phyloP scores from a whole-genome alignment of 2,329 filamentous ascomycete species.

The Ophiostoma ips region DNA sequence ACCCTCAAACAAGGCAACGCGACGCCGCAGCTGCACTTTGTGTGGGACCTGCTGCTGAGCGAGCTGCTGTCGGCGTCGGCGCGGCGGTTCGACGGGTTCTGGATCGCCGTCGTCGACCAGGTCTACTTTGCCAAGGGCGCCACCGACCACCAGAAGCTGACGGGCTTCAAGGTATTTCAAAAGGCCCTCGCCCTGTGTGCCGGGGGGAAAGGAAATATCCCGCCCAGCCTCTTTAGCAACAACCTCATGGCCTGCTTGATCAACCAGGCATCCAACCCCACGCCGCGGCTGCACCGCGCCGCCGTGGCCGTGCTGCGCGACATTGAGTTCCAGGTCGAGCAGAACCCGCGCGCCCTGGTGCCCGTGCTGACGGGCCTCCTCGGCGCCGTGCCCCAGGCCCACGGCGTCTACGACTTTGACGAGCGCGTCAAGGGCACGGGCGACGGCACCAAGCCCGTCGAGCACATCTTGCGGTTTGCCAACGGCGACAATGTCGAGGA shows the following conservation, averaged over 20 bases:
- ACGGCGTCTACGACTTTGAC: constrained; percentile 70
- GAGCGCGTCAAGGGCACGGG: constrained; percentile 50
- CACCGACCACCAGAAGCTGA: constrained; percentile 80
- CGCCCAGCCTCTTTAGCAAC: constrained; percentile 56
- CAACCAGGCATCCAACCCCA: constrained; percentile 66
- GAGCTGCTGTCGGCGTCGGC: constrained; percentile 15
- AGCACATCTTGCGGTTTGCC: constrained; percentile 52
- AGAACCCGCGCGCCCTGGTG: constrained; percentile 43
- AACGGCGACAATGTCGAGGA: constrained; percentile 40
- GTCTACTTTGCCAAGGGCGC: constrained; percentile 70
- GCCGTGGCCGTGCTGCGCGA: constrained; percentile 63
- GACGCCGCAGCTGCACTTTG: constrained; percentile 71
- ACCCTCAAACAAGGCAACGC: constrained; percentile 57
- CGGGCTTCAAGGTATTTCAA: constrained; percentile 78
- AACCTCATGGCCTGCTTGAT: constrained; percentile 72
- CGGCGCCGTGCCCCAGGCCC: constrained; percentile 28
- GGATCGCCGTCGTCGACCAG: constrained; percentile 55
- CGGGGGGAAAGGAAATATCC: constrained; percentile 28
- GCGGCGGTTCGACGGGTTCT: constrained; percentile 12
- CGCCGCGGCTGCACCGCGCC: constrained; percentile 66
- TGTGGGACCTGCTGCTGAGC: constrained; percentile 68
- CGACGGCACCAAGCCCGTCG: constrained; percentile 56
- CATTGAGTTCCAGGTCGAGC: constrained; percentile 50
- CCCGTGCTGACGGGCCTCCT: constrained; percentile 55
- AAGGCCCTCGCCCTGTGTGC: constrained; percentile 47